Percentiles rank a stretch among this genome's conserved stretches.
These are phyloP conservation scores for Nicotiana undulata DNA, from an alignment of 257 asterid genomes.

Conservation along the genomic window DNA sequence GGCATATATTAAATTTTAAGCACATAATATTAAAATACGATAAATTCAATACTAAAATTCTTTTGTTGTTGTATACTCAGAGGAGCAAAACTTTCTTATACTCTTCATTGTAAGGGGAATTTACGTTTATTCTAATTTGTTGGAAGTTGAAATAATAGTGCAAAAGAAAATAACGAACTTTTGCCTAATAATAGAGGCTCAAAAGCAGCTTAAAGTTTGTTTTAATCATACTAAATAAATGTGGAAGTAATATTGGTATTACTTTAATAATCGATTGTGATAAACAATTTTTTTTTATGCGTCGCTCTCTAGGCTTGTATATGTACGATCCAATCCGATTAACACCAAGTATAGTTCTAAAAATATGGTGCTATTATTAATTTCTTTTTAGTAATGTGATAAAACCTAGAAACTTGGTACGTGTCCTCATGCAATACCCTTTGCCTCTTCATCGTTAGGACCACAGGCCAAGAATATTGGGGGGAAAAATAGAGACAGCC, in stretches of 20 bases:
- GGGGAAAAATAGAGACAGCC: background rate
- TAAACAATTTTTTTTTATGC: background rate
- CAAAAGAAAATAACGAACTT: too few relatives aligned
- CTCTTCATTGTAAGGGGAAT: too few relatives aligned
- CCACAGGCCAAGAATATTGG: background rate
- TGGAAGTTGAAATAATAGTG: too few relatives aligned
- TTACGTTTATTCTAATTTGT: too few relatives aligned
- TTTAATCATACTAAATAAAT: background rate
- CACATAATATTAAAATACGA: too few relatives aligned
- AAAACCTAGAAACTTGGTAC: constrained; percentile 5
- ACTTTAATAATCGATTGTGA: background rate
- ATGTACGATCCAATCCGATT: background rate
- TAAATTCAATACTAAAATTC: too few relatives aligned
- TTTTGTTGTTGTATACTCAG: too few relatives aligned
- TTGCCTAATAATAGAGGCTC: background rate
- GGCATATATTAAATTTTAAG: too few relatives aligned
- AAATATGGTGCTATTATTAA: background rate
- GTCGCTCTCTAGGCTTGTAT: background rate
- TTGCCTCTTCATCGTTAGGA: background rate
- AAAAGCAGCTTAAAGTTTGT: background rate
- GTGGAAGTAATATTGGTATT: background rate
- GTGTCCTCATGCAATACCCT: constrained; percentile 10
- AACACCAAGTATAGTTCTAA: background rate
- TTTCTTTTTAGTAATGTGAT: background rate
- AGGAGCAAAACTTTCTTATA: too few relatives aligned